A percentile compares a stretch with the other conserved stretches of the same genome.
Evolutionary conservation across 2,329 filamentous ascomycete species (phyloP).

Genomic region (Aspergillus hortae): DNA sequence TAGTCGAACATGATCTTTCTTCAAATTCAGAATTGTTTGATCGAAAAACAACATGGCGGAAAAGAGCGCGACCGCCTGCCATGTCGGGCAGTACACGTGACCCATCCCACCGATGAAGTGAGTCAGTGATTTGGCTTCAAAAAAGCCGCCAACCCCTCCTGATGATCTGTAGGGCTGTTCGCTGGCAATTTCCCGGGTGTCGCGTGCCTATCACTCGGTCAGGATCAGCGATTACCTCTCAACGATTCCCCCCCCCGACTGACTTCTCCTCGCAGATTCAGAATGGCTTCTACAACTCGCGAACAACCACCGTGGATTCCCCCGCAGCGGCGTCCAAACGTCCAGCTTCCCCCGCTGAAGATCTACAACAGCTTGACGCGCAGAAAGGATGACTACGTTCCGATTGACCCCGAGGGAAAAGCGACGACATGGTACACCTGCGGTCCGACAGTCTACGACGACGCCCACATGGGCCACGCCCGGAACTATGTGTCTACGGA

Average conservation of each 20-base stretch:
- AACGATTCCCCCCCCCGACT: background rate
- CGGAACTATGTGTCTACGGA: conserved; percentile 90
- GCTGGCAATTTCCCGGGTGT: background rate
- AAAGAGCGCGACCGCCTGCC: background rate
- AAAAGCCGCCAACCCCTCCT: background rate
- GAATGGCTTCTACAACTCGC: conserved; percentile 16
- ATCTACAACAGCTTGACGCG: conserved; percentile 79
- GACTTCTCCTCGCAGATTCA: background rate
- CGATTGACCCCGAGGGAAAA: conserved; percentile 62
- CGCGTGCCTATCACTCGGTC: background rate
- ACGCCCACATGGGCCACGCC: conserved; percentile 77
- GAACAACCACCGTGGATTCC: conserved; percentile 44
- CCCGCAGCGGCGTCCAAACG: conserved; percentile 27
- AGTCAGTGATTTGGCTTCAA: conserved; percentile 1
- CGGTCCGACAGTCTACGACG: conserved; percentile 81
- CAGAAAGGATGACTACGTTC: conserved; percentile 69
- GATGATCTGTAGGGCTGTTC: background rate
- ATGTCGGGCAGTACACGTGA: background rate
- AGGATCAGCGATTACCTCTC: background rate
- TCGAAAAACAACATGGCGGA: background rate
- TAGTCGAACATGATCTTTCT: too few species aligned
- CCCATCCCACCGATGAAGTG: background rate
- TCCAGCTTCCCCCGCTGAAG: conserved; percentile 56
- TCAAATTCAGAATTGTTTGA: too few species aligned
- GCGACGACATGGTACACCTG: conserved; percentile 85